Percentiles rank a stretch among this genome's conserved stretches.
These are phyloP conservation scores for Exsudoporus floridanus DNA, from an alignment of 1,284 basidiomycete species.

Conservation along the genomic window DNA sequence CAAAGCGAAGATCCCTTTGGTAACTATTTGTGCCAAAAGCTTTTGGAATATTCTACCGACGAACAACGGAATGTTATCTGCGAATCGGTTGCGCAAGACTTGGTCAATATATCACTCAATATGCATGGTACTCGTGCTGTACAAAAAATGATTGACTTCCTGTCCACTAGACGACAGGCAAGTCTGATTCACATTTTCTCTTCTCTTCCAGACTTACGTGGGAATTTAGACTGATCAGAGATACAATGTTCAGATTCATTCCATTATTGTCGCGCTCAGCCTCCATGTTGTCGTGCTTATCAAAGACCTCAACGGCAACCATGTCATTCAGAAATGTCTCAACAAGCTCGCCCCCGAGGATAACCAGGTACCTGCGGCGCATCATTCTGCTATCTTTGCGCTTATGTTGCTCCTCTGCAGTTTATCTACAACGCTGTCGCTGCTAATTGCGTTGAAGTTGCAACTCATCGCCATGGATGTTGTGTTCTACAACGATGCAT, in stretches of 20 bases:
- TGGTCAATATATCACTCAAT: constrained; percentile 98
- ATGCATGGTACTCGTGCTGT: constrained; percentile 99
- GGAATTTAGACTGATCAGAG: constrained; percentile 68
- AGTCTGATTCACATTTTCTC: constrained; percentile 40
- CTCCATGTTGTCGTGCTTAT: constrained; percentile 98
- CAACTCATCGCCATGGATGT: constrained; percentile 98
- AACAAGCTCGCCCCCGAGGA: constrained; percentile 98
- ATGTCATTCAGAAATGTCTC: constrained; percentile 99
- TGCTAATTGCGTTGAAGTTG: constrained; percentile 98
- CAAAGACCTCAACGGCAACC: constrained; percentile 99
- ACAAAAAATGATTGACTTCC: constrained; percentile 99
- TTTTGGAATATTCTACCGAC: constrained; percentile 96
- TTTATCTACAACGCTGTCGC: constrained; percentile 99
- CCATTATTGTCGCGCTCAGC: constrained; percentile 95
- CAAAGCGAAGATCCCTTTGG: constrained; percentile 87
- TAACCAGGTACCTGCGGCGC: constrained; percentile 72
- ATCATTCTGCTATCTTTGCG: background rate
- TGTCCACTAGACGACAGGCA: constrained; percentile 92
- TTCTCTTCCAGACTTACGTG: constrained; percentile 45
- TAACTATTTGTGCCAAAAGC: constrained; percentile 98
- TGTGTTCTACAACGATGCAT: constrained; percentile 98
- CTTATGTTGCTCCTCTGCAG: constrained; percentile 38
- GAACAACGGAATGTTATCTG: constrained; percentile 97
- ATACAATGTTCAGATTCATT: constrained; percentile 90
- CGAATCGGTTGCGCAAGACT: constrained; percentile 94